phyloP scores from a whole-genome alignment of 2,329 filamentous ascomycete species.

The Diaporthe amygdali region DNA sequence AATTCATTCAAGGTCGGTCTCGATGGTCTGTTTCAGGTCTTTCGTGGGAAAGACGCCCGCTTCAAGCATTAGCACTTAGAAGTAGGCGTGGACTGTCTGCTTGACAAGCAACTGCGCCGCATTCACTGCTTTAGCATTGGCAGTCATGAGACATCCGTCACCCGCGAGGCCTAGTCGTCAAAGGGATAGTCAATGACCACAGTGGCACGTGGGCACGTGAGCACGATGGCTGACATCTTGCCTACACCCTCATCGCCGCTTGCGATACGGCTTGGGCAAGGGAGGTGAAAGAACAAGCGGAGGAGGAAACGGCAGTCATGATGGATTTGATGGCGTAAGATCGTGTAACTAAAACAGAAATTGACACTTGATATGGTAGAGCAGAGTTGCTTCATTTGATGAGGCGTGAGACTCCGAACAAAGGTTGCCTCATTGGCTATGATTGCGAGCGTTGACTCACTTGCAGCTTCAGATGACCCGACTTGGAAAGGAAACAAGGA shows the following conservation, averaged over 20 bases:
- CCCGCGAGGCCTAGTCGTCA: conserved; percentile 47
- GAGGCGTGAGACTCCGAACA: neutral
- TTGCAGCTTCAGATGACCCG: neutral
- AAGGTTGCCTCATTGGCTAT: neutral
- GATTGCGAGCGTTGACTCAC: neutral
- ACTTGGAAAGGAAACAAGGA: neutral
- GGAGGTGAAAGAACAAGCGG: neutral
- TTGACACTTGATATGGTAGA: neutral
- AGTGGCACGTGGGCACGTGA: conserved; percentile 81
- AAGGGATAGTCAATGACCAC: conserved; percentile 64
- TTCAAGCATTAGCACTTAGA: conserved; percentile 64
- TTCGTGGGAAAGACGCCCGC: conserved; percentile 57
- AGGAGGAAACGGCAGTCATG: neutral
- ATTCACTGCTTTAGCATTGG: conserved; percentile 50
- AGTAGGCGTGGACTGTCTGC: conserved; percentile 53
- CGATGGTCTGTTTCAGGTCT: conserved; percentile 52
- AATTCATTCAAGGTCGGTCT: conserved; percentile 54
- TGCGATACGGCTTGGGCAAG: conserved; percentile 59
- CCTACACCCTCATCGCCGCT: conserved; percentile 81
- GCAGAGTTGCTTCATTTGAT: neutral
- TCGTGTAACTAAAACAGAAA: neutral
- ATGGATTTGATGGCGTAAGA: neutral
- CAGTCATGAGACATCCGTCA: conserved; percentile 39
- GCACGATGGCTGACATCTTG: conserved; percentile 86
- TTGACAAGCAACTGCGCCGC: conserved; percentile 57